These are phyloP conservation scores for Tetracladium maxilliforme DNA, from an alignment of 2,329 filamentous ascomycete species.

Conservation along the genomic window DNA sequence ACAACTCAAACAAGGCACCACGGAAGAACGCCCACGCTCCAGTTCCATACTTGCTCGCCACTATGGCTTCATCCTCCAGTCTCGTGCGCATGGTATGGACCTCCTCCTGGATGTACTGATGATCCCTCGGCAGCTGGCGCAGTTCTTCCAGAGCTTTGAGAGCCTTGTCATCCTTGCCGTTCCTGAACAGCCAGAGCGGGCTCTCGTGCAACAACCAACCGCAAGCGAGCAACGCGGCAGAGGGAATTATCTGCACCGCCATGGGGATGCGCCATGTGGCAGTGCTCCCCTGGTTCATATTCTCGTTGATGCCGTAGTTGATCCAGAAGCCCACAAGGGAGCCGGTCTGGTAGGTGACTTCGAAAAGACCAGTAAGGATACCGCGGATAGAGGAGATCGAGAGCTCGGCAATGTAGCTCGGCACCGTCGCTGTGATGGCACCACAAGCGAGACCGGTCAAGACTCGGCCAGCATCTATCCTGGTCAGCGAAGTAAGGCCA, in stretches of 20 bases:
- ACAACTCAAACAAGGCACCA: too few species aligned
- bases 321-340: conserved; percentile 19
- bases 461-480: conserved; percentile 16
- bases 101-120: too few species aligned
- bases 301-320: conserved; percentile 18
- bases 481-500: background rate
- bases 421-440: conserved; percentile 14
- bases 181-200: too few species aligned
- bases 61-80: too few species aligned
- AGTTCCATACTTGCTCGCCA: too few species aligned
- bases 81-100: too few species aligned
- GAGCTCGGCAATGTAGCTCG: conserved; percentile 18
- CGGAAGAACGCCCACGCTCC: too few species aligned
- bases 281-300: conserved; percentile 14
- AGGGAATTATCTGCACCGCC: conserved; percentile 22
- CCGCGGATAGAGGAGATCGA: conserved; percentile 17
- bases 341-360: conserved; percentile 16
- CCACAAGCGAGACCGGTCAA: conserved; percentile 17
- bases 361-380: conserved; percentile 14
- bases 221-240: too few species aligned
- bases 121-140: too few species aligned
- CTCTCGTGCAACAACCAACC: too few species aligned
- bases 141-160: too few species aligned
- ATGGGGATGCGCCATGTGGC: conserved; percentile 25
- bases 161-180: too few species aligned